Evolutionary conservation across 331 rosid genomes (phyloP).

Genomic region (Cydonia oblonga): DNA sequence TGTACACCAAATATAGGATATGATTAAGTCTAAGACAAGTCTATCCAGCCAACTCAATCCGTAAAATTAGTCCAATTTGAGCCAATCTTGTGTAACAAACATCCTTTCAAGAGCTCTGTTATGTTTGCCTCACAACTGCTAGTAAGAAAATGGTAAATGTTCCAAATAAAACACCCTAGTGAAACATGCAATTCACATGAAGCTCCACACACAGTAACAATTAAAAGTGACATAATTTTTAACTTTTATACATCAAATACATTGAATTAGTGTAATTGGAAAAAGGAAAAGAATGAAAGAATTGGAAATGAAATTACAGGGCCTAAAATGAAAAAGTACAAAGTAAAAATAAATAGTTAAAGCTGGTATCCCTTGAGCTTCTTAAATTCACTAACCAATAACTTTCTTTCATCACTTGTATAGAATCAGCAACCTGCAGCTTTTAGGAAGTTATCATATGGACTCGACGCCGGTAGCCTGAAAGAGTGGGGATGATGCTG

Average conservation of each 20-base stretch:
- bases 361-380: background rate
- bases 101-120: no score
- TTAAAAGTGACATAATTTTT: background rate
- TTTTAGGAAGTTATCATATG: conserved; percentile 77
- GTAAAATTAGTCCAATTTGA: no score
- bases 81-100: no score
- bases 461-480: conserved; percentile 75
- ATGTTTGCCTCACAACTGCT: no score
- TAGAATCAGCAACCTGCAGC: conserved; percentile 81
- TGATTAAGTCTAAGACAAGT: background rate
- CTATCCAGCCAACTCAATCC: background rate
- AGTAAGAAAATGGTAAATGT: background rate
- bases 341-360: background rate
- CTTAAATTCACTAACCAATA: background rate
- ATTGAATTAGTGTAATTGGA: background rate
- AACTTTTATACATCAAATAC: background rate
- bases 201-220: background rate
- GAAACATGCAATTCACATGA: background rate
- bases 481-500: conserved; percentile 39
- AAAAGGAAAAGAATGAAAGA: conserved; percentile 8
- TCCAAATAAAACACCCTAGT: background rate
- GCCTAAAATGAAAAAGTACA: background rate
- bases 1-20: background rate
- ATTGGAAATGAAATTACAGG: background rate
- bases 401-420: conserved; percentile 5